Conservation (phyloP, 139 green algal genomes). For the Chlorella sp. region DNA sequence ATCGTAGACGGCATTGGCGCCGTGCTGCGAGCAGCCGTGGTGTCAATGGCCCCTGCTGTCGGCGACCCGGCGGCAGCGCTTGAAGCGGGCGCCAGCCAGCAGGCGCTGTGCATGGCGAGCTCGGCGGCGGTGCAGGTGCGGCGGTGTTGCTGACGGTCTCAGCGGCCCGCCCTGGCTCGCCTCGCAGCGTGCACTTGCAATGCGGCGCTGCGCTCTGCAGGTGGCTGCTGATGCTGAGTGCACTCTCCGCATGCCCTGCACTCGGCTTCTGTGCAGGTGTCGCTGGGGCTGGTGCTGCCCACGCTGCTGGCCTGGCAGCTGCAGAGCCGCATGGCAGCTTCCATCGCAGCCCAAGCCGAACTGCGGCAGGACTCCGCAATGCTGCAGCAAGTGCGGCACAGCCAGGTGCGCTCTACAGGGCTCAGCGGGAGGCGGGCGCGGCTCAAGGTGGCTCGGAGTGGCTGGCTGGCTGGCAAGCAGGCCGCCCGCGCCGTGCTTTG, state of each 20-base stretch:
- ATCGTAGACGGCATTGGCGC: not conserved
- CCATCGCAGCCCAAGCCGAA: not conserved
- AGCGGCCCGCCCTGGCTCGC: no score
- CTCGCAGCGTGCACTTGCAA: no score
- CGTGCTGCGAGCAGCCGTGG: not conserved
- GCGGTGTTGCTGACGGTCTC: no score
- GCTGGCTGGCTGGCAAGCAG: no score
- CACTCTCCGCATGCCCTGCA: not conserved
- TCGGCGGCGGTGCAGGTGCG: not conserved
- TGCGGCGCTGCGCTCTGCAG: no score
- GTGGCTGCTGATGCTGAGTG: no score
- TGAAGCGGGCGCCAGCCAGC: not conserved
- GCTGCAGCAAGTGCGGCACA: not conserved
- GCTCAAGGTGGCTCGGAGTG: no score
- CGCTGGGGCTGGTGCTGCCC: conserved; percentile 16
- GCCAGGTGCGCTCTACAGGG: not conserved
- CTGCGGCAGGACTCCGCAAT: not conserved
- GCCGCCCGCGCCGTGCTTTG: no score
- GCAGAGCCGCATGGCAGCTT: conserved; percentile 9
- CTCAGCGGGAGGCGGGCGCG: no score
- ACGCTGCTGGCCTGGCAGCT: conserved; percentile 15
- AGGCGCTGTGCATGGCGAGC: not conserved
- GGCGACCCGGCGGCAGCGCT: not conserved
- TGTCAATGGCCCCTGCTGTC: not conserved
- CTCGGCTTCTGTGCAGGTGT: not conserved